Base-by-base conservation (phyloP, 306 rosid species). In the Coriaria nepalensis region DNA sequence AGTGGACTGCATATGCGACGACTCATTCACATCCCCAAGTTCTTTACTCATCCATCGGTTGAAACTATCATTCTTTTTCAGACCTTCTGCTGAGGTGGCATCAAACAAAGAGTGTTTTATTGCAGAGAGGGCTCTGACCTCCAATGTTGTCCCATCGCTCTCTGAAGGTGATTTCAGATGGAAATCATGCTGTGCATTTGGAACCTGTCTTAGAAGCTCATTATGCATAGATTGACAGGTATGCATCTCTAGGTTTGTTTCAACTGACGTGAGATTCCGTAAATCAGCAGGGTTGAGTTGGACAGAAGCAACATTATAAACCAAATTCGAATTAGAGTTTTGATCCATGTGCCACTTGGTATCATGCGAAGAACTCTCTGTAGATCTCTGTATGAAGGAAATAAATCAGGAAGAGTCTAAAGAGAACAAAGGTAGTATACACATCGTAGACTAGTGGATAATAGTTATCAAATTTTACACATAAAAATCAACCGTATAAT, bases 1-100 rank as follows among this genome's bases (percentile, higher is more conserved):
- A 65, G 64, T 67, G 56, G 83, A 69, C 50, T 70, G 86, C 55
- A 56, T 71, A 50, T 65, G 29, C 29, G 29, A 70, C 5, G 73
- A 70, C 66, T 83, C 93, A 47, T 68, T 62, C 46, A 87, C 78
- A 54, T 83, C 96, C 55, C 74, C 88, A 38, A 87, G 83, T 65
- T 83, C 94, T 59, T 63, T 80, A 57, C 70, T 73, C 86, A 83
- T 78, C 94, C 94, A 87, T 73, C 50, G 78, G 70, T 71, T 78
- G 74, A 83, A 87, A 67, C 94, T 87, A 66, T 83, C 93, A 32
- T 64, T 71, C 73, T 80, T 87, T 66, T 70, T 80, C 64, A 86
- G 64, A 57, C 82, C 73, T 64, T 73, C 84, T 43, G 57, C 50
- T 7, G 48, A 37, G 55, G 73, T 10, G 40, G 72, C 71, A 63